Conservation (phyloP, 2,329 filamentous ascomycete species). For the Emericellopsis atlantica region DNA sequence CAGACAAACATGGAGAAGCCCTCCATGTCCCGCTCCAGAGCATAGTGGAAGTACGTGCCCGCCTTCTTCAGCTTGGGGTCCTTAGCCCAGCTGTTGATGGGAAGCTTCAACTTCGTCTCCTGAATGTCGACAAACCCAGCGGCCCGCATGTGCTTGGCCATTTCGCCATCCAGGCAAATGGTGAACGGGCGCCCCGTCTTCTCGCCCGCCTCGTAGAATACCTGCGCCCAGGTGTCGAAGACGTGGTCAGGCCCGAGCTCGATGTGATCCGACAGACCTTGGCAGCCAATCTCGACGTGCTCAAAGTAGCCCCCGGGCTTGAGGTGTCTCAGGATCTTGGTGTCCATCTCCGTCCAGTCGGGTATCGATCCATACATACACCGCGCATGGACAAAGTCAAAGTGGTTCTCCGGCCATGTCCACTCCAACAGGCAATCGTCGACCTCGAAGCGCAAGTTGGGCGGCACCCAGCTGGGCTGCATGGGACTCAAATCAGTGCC, state of each 20-base stretch:
- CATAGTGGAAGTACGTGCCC: conserved; percentile 15
- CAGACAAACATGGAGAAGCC: conserved; percentile 23
- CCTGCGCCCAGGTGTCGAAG: conserved; percentile 8
- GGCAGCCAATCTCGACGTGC: conserved; percentile 32
- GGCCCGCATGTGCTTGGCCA: conserved; percentile 4
- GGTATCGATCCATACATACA: conserved; percentile 16
- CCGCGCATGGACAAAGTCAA: conserved; percentile 22
- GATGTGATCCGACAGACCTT: conserved; percentile 11
- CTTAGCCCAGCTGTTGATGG: conserved; percentile 37
- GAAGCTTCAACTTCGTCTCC: conserved; percentile 19
- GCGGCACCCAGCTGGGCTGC: conserved; percentile 22
- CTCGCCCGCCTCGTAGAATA: conserved; percentile 9
- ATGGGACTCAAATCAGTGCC: conserved; percentile 20
- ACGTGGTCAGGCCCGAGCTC: conserved; percentile 5
- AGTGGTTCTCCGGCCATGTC: conserved; percentile 14
- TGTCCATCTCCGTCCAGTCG: conserved; percentile 13
- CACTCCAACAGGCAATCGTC: conserved; percentile 22
- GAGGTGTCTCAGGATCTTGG: conserved; percentile 19
- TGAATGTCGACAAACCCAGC: conserved; percentile 9
- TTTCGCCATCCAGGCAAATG: conserved; percentile 6
- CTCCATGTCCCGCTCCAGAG: conserved; percentile 19
- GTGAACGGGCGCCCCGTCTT: conserved; percentile 8
- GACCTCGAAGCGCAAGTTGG: conserved; percentile 30
- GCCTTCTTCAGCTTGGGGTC: conserved; percentile 35
- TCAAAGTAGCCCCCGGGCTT: conserved; percentile 43